phyloP scores from a whole-genome alignment of 2,329 filamentous ascomycete genomes.

The Rosellinia necatrix region DNA sequence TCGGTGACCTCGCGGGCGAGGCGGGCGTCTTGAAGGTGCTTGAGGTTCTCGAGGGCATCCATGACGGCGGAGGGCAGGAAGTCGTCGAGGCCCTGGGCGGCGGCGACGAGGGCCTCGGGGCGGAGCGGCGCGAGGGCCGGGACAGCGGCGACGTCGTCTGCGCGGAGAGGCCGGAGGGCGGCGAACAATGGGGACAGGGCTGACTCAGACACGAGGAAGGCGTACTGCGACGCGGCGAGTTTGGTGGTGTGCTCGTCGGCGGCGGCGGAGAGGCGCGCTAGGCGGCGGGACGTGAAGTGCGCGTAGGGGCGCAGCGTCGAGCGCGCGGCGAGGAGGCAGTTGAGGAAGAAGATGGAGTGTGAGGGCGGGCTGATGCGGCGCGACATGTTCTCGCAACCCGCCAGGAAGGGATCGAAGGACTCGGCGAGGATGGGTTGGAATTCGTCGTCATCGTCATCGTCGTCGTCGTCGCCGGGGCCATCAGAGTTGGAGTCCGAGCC shows the following conservation, averaged over 20 bases:
- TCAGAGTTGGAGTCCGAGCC: neutral
- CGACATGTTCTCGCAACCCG: constrained; percentile 72
- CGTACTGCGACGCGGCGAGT: constrained; percentile 70
- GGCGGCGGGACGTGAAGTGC: constrained; percentile 64
- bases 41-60: constrained; percentile 84
- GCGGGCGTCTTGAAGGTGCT: constrained; percentile 71
- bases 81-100: constrained; percentile 80
- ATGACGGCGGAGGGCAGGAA: constrained; percentile 93
- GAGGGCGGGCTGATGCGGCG: constrained; percentile 62
- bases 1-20: constrained; percentile 79
- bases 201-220: constrained; percentile 75
- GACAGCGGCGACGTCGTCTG: constrained; percentile 58
- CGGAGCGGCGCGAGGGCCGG: constrained; percentile 60
- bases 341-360: constrained; percentile 70
- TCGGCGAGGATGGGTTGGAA: constrained; percentile 78
- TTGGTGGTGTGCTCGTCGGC: constrained; percentile 60
- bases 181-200: constrained; percentile 69
- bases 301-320: constrained; percentile 59
- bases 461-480: constrained; percentile 17
- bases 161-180: constrained; percentile 51
- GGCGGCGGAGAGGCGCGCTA: constrained; percentile 59
- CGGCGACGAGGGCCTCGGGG: constrained; percentile 62
- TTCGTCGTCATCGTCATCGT: constrained; percentile 63
- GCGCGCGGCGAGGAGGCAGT: constrained; percentile 67
- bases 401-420: constrained; percentile 84